Evolutionary conservation across 768 basidiomycete genomes (phyloP).

Genomic region (Russula sp.): DNA sequence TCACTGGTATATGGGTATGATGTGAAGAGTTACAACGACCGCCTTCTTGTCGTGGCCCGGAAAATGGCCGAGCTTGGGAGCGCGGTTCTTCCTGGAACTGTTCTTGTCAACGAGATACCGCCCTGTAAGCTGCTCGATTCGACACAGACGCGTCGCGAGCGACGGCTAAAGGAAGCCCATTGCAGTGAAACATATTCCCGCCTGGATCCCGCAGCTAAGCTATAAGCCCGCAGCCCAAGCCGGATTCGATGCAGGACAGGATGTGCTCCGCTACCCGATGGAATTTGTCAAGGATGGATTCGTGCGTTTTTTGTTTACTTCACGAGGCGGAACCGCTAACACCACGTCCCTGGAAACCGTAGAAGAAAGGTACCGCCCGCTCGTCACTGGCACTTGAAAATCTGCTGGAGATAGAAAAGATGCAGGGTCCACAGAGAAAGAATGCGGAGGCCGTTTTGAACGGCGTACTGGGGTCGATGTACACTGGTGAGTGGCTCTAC

Average conservation of each 20-base stretch:
- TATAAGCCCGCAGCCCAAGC: conserved; percentile 11
- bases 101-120: conserved; percentile 20
- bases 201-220: conserved; percentile 18
- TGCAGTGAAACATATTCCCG: conserved; percentile 15
- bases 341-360: background rate
- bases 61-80: conserved; percentile 20
- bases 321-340: background rate
- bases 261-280: conserved; percentile 18
- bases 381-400: conserved; percentile 19
- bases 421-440: conserved; percentile 5
- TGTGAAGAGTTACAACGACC: conserved; percentile 14
- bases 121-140: background rate
- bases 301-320: conserved; percentile 1
- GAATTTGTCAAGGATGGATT: conserved; percentile 16
- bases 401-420: conserved; percentile 11
- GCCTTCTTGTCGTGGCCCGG: conserved; percentile 7
- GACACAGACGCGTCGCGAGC: too few species aligned
- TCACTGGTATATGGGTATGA: conserved; percentile 17
- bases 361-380: conserved; percentile 16
- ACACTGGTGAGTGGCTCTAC: conserved; percentile 3
- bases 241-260: conserved; percentile 16
- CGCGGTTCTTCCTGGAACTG: conserved; percentile 12
- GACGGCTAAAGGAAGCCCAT: background rate
- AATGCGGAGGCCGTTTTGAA: conserved; percentile 3
- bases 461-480: conserved; percentile 19